A percentile compares a stretch with the other conserved stretches of the same genome.
Evolutionary conservation across 2,329 filamentous ascomycete genomes (phyloP).

Genomic region (Rhynchosporium secalis): DNA sequence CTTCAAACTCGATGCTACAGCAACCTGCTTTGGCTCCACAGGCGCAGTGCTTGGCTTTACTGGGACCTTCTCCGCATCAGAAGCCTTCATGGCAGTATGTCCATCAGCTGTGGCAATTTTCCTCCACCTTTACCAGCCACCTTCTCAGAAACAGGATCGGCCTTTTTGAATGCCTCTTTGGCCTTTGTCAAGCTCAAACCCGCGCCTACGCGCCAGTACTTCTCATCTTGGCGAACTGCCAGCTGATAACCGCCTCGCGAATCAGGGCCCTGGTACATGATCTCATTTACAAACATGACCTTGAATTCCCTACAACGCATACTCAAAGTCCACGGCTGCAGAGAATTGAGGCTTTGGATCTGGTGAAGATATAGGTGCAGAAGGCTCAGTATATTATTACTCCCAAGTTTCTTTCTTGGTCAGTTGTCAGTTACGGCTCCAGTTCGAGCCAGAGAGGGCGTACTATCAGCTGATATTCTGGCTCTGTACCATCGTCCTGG

Average conservation of each 20-base stretch:
- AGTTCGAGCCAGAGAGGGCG: neutral
- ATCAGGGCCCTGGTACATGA: neutral
- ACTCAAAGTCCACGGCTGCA: neutral
- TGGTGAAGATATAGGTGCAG: neutral
- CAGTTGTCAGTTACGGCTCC: neutral
- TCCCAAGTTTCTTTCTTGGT: conserved; percentile 6
- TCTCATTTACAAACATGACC: neutral
- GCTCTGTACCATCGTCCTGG: conserved; percentile 7
- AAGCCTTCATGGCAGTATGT: neutral
- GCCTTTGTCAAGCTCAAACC: neutral
- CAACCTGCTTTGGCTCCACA: neutral
- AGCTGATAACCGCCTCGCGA: neutral
- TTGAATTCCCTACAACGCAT: neutral
- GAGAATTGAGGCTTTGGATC: conserved; percentile 2
- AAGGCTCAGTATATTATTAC: neutral
- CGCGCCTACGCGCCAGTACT: neutral
- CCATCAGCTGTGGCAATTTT: neutral
- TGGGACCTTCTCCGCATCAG: neutral
- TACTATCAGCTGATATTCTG: neutral
- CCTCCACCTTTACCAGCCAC: neutral
- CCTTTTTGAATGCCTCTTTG: neutral
- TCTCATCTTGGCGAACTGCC: neutral
- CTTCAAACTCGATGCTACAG: neutral
- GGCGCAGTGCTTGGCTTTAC: neutral
- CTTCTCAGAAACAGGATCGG: neutral